Conservation (phyloP, 75 land plant species). For the Cupressus sempervirens region DNA sequence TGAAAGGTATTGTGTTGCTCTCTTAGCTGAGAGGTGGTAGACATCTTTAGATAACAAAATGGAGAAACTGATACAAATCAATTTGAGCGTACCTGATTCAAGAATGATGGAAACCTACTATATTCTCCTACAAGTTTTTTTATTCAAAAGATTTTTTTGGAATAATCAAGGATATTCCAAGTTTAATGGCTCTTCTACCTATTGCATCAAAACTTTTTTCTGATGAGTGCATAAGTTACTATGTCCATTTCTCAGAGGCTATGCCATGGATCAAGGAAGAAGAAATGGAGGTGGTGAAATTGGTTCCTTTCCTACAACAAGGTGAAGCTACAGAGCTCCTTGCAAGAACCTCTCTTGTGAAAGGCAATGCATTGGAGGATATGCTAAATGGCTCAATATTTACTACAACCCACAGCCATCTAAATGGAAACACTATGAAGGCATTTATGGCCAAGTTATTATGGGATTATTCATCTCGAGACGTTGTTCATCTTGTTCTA, state of each 20-base stretch:
- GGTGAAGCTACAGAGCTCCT: conserved; percentile 68
- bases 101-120: conserved; percentile 30
- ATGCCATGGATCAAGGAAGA: conserved; percentile 94
- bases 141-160: conserved; percentile 54
- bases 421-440: conserved; percentile 67
- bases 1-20: conserved; percentile 65
- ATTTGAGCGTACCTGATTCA: conserved; percentile 31
- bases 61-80: conserved; percentile 24
- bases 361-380: conserved; percentile 43
- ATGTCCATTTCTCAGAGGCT: conserved; percentile 77
- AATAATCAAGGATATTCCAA: conserved; percentile 29
- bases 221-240: conserved; percentile 68
- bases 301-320: conserved; percentile 49
- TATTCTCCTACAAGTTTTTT: conserved; percentile 51
- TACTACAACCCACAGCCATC: conserved; percentile 58
- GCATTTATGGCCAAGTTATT: conserved; percentile 78
- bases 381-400: conserved; percentile 72
- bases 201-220: conserved; percentile 76
- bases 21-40: conserved; percentile 80
- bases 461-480: conserved; percentile 64
- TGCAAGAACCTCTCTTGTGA: conserved; percentile 52
- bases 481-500: conserved; percentile 61
- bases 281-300: conserved; percentile 48
- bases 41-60: conserved; percentile 11
- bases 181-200: conserved; percentile 60